These are phyloP conservation scores for Penicillium brevicompactum DNA, from an alignment of 2,329 filamentous ascomycete species.

Conservation along the genomic window DNA sequence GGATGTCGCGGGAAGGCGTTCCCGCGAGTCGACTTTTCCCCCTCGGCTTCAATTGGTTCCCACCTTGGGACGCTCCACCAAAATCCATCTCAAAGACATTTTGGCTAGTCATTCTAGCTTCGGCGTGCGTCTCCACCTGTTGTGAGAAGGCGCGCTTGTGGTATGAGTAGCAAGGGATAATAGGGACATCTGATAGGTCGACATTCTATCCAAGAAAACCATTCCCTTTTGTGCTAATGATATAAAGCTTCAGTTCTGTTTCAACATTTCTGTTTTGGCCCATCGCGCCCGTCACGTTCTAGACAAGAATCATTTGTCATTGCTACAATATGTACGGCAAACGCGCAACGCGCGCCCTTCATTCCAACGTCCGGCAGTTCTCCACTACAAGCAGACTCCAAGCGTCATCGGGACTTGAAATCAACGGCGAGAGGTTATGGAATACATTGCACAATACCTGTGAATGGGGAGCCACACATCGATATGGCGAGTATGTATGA, in stretches of 20 bases:
- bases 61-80: too few species aligned
- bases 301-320: not conserved
- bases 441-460: conserved; percentile 35
- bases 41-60: too few species aligned
- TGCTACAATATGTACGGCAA: conserved; percentile 10
- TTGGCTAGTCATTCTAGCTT: not conserved
- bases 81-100: not conserved
- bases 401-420: conserved; percentile 24
- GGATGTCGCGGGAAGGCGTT: conserved; percentile 23
- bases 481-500: conserved; percentile 30
- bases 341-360: conserved; percentile 7
- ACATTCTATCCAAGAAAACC: not conserved
- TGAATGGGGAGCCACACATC: conserved; percentile 34
- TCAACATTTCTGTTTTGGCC: too few species aligned
- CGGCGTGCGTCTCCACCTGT: not conserved
- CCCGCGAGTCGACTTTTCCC: not conserved
- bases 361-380: conserved; percentile 11
- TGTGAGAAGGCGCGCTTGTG: conserved; percentile 1
- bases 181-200: not conserved
- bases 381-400: conserved; percentile 15
- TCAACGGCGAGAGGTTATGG: conserved; percentile 32
- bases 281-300: too few species aligned
- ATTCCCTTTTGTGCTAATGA: not conserved
- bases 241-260: too few species aligned
- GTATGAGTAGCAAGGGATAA: not conserved